Conservation (phyloP, 1,139 yeast genomes). For the Saccharomyces uvarum region DNA sequence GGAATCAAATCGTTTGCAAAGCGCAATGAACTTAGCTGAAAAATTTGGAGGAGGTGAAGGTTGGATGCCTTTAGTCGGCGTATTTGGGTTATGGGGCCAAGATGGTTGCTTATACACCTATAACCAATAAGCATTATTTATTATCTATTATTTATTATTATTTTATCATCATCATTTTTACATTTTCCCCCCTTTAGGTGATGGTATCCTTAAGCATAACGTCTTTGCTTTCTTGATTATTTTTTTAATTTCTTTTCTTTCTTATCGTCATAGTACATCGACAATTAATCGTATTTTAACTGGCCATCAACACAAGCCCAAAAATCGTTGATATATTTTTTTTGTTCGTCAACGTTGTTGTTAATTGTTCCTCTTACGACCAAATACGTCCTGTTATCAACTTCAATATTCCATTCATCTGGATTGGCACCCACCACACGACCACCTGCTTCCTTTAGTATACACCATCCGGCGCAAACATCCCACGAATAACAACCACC, state of each 20-base stretch:
- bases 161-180: not conserved
- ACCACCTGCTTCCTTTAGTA: conserved; percentile 53
- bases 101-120: conserved; percentile 59
- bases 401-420: conserved; percentile 40
- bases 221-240: not conserved
- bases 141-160: conserved; percentile 4
- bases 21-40: conserved; percentile 30
- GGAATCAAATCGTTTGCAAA: conserved; percentile 25
- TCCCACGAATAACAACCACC: conserved; percentile 62
- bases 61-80: conserved; percentile 47
- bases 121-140: conserved; percentile 12
- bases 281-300: conserved; percentile 32
- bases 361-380: conserved; percentile 45
- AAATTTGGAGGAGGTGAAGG: conserved; percentile 45
- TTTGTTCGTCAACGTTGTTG: conserved; percentile 30
- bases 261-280: not conserved
- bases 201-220: not conserved
- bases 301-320: conserved; percentile 43
- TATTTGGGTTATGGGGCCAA: conserved; percentile 55
- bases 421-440: conserved; percentile 45
- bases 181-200: not conserved
- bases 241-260: not conserved
- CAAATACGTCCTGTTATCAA: conserved; percentile 45
- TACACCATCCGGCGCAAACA: conserved; percentile 59
- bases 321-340: conserved; percentile 40